A percentile compares a stretch with the other conserved stretches of the same genome.
Conservation (phyloP, 257 asterid species). For the Solanum acaule region DNA sequence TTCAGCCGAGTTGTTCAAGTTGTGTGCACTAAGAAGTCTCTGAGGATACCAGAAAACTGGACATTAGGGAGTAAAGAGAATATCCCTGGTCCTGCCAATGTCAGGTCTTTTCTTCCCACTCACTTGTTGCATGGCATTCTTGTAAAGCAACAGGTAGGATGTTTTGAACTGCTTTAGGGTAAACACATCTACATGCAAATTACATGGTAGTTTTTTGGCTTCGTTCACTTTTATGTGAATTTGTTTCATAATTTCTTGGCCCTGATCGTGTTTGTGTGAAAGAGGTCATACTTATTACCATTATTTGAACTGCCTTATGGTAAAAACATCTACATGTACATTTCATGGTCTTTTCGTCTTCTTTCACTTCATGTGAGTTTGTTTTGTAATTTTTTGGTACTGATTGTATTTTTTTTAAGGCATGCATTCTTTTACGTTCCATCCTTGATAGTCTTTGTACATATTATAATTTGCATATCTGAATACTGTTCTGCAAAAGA, state of each 20-base stretch:
- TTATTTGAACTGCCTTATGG: not conserved
- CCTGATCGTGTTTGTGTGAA: not conserved
- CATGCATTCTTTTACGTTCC: not conserved
- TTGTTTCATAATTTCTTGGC: not conserved
- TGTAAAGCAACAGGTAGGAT: conserved; percentile 55
- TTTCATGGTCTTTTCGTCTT: not conserved
- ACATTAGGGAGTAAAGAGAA: conserved; percentile 20
- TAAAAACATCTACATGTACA: not conserved
- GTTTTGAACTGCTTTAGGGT: not conserved
- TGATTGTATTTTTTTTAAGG: not conserved
- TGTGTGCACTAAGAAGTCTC: conserved; percentile 31
- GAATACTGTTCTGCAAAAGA: not conserved
- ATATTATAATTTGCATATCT: not conserved
- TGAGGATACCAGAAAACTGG: conserved; percentile 37
- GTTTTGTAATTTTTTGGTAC: not conserved
- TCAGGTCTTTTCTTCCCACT: conserved; percentile 16
- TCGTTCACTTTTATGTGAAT: not conserved
- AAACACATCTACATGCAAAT: not conserved
- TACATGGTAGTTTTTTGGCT: not conserved
- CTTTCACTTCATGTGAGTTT: not conserved
- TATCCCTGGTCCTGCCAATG: conserved; percentile 12
- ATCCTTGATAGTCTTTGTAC: not conserved
- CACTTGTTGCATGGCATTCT: conserved; percentile 33
- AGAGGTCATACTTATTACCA: not conserved
- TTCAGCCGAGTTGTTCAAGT: conserved; percentile 46